Evolutionary conservation across 768 basidiomycete species (phyloP), one percentile per base, ranked within the genome.

Genomic region (Steccherinum ochraceum): DNA sequence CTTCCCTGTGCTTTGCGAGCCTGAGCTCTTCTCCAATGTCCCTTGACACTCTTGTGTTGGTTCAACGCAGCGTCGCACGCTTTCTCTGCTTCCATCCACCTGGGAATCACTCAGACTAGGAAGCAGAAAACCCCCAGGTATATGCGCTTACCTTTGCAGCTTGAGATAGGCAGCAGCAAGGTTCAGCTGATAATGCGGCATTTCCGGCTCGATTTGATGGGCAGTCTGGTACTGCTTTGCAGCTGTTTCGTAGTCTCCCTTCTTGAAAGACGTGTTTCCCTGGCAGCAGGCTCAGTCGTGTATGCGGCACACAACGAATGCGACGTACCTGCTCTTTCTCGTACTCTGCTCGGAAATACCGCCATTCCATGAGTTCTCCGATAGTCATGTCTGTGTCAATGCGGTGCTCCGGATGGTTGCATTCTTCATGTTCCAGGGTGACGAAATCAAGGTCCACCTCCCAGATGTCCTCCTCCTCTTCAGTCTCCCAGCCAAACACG

Each of bases 401-500:
- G 18, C 54, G 70, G 7, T 63, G 63, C n/a, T 68, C 70, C 30
- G 7, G 7, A 16, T 35, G 30, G 5, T 69, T 71, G 27, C 61
- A 64, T 49, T 77, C 79, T 35, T 80, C 80, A 0, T 75, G 69
- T 40, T 81, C 81, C 52, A 69, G 60, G 3, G 71, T 75, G 0
- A 77, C 78, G 60, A 84, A 85, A 61, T 87, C 84, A 5, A 88
- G 67, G 48, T 82, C 81, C 24, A 82, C 65, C 52, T 84, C 84
- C 86, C 86, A 88, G 5, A 85, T 74, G 55, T 89, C 86, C 54
- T 88, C 86, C 56, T 88, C 86, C 43, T 85, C 82, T 52, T 78
- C 77, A 11, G 83, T 84, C 58, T 81, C 84, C 86, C 86, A 89
- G 1, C 84, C 84, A 58, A 71, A 76, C 2, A 88, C 72, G 3